Evolutionary conservation across 805 yeast genomes (phyloP).

Genomic region (Yarrowia keelungensis): DNA sequence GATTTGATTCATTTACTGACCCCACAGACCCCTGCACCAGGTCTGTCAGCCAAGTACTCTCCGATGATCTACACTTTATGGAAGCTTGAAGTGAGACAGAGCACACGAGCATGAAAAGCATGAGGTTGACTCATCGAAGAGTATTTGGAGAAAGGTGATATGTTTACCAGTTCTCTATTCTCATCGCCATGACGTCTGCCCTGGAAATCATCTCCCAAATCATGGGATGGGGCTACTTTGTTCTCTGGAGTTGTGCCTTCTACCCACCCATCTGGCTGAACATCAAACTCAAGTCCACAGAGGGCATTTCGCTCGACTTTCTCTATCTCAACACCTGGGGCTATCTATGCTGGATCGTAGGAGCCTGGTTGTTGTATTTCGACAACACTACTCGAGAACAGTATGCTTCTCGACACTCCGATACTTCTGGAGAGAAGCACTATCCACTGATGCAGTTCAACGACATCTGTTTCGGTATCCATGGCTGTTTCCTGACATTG

Average conservation of each 20-base stretch:
- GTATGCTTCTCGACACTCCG: constrained; percentile 48
- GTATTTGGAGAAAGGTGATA: neutral
- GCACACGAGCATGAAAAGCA: constrained; percentile 1
- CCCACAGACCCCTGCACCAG: neutral
- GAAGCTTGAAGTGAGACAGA: constrained; percentile 14
- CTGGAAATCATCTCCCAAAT: constrained; percentile 6
- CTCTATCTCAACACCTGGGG: constrained; percentile 51
- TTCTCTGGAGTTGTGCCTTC: constrained; percentile 49
- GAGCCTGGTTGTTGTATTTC: constrained; percentile 48
- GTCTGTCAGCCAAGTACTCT: constrained; percentile 3
- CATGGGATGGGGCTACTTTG: constrained; percentile 27
- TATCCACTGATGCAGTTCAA: constrained; percentile 54
- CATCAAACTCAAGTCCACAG: constrained; percentile 48
- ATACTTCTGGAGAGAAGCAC: constrained; percentile 14
- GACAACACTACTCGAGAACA: constrained; percentile 49
- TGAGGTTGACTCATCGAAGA: neutral
- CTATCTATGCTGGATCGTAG: constrained; percentile 48
- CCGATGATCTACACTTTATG: constrained; percentile 2
- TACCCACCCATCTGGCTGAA: constrained; percentile 51
- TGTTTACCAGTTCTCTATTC: neutral
- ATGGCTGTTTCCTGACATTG: constrained; percentile 46
- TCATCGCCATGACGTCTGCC: neutral
- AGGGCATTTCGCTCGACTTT: constrained; percentile 51
- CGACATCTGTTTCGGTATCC: constrained; percentile 56
- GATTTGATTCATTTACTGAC: too few species aligned